Evolutionary conservation across 2,329 filamentous ascomycete species (phyloP).

Genomic region (Fusarium incarnatum): DNA sequence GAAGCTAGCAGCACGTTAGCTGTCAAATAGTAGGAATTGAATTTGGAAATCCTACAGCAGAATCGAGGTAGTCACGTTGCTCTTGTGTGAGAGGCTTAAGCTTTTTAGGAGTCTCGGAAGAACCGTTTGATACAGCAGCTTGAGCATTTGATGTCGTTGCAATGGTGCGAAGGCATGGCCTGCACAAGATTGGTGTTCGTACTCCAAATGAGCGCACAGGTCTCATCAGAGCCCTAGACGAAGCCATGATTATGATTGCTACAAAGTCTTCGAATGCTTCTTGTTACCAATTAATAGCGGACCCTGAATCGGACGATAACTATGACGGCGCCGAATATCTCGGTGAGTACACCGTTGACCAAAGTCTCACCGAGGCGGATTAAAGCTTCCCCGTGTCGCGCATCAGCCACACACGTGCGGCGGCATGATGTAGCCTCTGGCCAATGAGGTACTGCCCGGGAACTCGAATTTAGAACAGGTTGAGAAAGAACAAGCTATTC

Average conservation of each 20-base stretch:
- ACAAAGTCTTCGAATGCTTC: conserved; percentile 1
- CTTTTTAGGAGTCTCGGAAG: conserved; percentile 51
- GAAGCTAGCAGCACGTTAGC: conserved; percentile 65
- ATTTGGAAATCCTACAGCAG: conserved; percentile 66
- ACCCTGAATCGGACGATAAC: conserved; percentile 42
- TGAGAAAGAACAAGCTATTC: conserved; percentile 31
- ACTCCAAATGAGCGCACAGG: conserved; percentile 32
- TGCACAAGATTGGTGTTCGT: conserved; percentile 24
- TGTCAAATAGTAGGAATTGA: neutral
- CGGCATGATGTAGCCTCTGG: conserved; percentile 40
- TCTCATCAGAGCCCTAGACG: conserved; percentile 32
- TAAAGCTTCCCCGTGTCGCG: conserved; percentile 42
- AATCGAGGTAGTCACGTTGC: conserved; percentile 80
- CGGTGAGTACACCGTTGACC: conserved; percentile 30
- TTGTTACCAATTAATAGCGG: conserved; percentile 21
- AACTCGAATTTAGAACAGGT: conserved; percentile 44
- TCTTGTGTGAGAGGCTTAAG: conserved; percentile 73
- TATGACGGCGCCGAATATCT: conserved; percentile 34
- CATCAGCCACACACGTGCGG: conserved; percentile 43
- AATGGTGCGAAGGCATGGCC: conserved; percentile 37
- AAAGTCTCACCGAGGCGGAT: conserved; percentile 37
- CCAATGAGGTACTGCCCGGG: conserved; percentile 41
- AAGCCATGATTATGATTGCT: conserved; percentile 36
- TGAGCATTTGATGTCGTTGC: conserved; percentile 37
- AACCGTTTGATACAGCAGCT: conserved; percentile 31